Conservation (phyloP, 257 asterid genomes). For the Jacaranda copaia region DNA sequence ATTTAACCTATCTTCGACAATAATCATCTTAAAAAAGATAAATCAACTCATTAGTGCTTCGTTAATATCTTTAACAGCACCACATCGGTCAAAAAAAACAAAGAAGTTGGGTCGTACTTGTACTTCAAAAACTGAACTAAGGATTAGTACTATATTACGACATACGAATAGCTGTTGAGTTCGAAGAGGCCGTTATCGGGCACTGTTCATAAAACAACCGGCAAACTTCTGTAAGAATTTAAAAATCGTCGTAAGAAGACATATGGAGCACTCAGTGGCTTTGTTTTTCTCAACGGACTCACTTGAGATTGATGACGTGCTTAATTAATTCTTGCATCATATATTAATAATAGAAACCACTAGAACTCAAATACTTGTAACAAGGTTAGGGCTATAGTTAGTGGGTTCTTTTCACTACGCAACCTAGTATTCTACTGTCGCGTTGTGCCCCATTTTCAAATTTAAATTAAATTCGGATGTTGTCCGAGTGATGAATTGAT, state of each 20-base stretch:
- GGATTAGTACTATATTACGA: background rate
- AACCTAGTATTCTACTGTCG: slow-evolving; percentile 2
- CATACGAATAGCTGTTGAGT: slow-evolving; percentile 27
- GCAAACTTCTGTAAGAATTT: slow-evolving; percentile 1
- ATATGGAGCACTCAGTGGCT: slow-evolving; percentile 38
- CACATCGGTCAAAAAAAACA: too few relatives aligned
- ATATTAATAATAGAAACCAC: background rate
- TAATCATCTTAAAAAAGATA: too few relatives aligned
- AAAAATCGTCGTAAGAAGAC: slow-evolving; percentile 35
- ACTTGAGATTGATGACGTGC: slow-evolving; percentile 17
- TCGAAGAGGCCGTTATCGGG: slow-evolving; percentile 29
- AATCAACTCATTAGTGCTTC: too few relatives aligned
- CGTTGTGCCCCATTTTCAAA: background rate
- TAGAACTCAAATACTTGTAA: slow-evolving; percentile 19
- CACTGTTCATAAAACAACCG: slow-evolving; percentile 35
- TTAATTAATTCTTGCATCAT: slow-evolving; percentile 2
- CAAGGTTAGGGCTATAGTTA: slow-evolving; percentile 22
- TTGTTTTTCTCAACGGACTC: slow-evolving; percentile 47
- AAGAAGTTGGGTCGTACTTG: too few relatives aligned
- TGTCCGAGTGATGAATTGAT: too few relatives aligned
- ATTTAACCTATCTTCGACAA: too few relatives aligned
- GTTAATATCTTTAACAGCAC: too few relatives aligned
- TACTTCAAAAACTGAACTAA: background rate
- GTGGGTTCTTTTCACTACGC: slow-evolving; percentile 23
- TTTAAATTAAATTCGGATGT: background rate